Conservation (phyloP, 2,329 filamentous ascomycete species). For the Exophiala dermatitidis region DNA sequence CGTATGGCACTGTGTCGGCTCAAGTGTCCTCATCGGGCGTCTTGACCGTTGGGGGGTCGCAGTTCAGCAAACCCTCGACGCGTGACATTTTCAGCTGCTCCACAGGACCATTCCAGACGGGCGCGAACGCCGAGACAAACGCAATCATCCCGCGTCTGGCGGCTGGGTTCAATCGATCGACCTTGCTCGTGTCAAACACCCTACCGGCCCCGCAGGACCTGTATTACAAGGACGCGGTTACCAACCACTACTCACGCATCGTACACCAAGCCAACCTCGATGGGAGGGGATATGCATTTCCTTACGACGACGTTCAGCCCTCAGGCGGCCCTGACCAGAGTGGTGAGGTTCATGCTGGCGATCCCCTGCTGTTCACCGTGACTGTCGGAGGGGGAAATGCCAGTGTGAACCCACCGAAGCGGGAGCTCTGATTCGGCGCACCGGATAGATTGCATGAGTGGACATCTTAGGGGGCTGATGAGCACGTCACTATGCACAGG, state of each 20-base stretch:
- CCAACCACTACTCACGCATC: conserved; percentile 62
- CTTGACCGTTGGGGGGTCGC: conserved; percentile 40
- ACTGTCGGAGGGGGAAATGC: conserved; percentile 44
- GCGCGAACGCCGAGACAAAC: conserved; percentile 43
- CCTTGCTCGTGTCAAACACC: conserved; percentile 46
- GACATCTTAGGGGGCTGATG: too few relatives aligned
- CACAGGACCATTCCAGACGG: conserved; percentile 51
- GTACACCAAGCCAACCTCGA: conserved; percentile 56
- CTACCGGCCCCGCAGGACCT: conserved; percentile 46
- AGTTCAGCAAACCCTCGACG: conserved; percentile 52
- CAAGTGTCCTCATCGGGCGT: conserved; percentile 34
- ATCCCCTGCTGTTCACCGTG: conserved; percentile 51
- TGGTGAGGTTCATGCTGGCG: conserved; percentile 53
- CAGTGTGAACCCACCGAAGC: not conserved
- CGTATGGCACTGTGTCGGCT: conserved; percentile 48
- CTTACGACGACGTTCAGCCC: conserved; percentile 62
- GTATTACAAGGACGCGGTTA: conserved; percentile 51
- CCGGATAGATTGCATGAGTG: too few relatives aligned
- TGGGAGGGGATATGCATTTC: conserved; percentile 60
- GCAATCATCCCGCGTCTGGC: conserved; percentile 66
- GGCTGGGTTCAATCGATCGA: conserved; percentile 68
- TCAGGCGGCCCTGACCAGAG: conserved; percentile 52
- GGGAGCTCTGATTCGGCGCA: not conserved
- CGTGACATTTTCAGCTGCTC: conserved; percentile 61
- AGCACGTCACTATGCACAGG: too few relatives aligned